phyloP scores from a whole-genome alignment of 306 rosid genomes.

The Casuarina glauca region DNA sequence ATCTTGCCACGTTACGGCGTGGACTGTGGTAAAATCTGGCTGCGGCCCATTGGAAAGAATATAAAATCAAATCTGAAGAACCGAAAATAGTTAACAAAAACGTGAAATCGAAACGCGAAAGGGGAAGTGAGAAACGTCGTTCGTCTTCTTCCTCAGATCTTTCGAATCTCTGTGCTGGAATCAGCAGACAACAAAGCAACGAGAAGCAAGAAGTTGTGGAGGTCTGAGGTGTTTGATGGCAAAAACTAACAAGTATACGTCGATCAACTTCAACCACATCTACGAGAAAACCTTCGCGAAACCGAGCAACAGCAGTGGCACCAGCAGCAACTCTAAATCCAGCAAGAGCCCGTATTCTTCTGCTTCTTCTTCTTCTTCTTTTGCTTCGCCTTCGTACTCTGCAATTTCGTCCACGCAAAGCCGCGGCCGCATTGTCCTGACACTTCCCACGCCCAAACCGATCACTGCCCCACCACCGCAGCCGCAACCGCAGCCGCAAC shows the following conservation, averaged over 20 bases:
- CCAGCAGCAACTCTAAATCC: slow-evolving; percentile 8
- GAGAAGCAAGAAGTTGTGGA: background rate
- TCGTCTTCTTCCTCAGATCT: background rate
- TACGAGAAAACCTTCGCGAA: slow-evolving; percentile 48
- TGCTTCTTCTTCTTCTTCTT: slow-evolving; percentile 40
- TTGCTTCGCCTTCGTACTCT: slow-evolving; percentile 56
- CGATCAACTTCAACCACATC: slow-evolving; percentile 80
- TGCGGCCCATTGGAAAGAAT: no score
- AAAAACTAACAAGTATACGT: slow-evolving; percentile 69
- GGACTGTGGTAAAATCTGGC: no score
- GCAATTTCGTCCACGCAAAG: slow-evolving; percentile 58
- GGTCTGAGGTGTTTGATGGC: slow-evolving; percentile 64
- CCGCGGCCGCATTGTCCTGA: slow-evolving; percentile 80
- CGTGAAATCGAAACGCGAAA: no score
- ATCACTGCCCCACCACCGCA: slow-evolving; percentile 16
- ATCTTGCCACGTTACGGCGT: no score
- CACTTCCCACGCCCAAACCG: slow-evolving; percentile 60
- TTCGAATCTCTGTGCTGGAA: background rate
- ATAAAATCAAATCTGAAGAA: no score
- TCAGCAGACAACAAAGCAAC: background rate
- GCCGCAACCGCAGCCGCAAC: background rate
- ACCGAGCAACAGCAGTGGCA: slow-evolving; percentile 17
- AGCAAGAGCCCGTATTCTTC: slow-evolving; percentile 36
- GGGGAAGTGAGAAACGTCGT: background rate
- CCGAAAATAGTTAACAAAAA: no score